Evolutionary conservation across 352 stramenopile species (phyloP).

Genomic region (Blastocystis sp.): DNA sequence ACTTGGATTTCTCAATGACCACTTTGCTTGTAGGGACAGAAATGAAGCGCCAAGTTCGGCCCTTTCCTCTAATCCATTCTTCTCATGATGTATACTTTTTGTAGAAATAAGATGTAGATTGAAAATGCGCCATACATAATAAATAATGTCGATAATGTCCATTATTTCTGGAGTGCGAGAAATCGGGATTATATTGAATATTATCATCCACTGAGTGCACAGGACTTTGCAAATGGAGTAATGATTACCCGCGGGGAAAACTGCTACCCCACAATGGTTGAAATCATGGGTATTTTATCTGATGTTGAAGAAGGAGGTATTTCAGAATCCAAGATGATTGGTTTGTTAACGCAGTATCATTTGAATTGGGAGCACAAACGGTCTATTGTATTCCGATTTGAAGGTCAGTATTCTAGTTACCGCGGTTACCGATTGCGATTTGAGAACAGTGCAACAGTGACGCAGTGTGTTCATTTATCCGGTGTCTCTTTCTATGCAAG

Average conservation of each 20-base stretch:
- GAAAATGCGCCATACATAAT: not conserved
- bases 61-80: not conserved
- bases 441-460: not conserved
- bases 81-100: not conserved
- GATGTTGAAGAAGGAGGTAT: not conserved
- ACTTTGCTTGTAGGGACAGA: not conserved
- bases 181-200: constrained; percentile 33
- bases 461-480: not conserved
- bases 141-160: not conserved
- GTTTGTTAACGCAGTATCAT: not conserved
- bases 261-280: not conserved
- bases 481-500: not conserved
- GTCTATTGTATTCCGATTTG: not conserved
- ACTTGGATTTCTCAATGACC: not conserved
- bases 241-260: not conserved
- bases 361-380: not conserved
- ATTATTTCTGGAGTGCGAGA: not conserved
- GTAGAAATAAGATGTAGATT: not conserved
- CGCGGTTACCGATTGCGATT: not conserved
- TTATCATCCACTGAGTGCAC: not conserved
- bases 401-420: not conserved
- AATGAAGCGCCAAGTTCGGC: not conserved
- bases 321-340: not conserved
- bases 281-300: not conserved
- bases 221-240: not conserved